phyloP scores from a whole-genome alignment of 768 basidiomycete genomes.

The Mycena rosella region DNA sequence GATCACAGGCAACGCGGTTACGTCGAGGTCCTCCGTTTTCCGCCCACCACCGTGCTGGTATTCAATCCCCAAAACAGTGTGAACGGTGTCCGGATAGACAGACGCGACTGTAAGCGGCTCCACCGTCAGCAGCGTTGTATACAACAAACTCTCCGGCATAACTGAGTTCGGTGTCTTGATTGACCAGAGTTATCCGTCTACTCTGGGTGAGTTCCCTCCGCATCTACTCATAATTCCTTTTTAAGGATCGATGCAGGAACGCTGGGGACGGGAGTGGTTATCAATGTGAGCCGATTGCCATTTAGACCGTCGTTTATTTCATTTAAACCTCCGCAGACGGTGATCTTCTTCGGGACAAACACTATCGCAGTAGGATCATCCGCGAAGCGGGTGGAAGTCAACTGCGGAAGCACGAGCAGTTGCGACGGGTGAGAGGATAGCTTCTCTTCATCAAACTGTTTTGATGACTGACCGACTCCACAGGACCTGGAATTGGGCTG shows the following conservation, averaged over 20 bases:
- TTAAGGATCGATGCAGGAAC: slow-evolving; percentile 19
- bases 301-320: too few relatives aligned
- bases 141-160: slow-evolving; percentile 39
- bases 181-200: slow-evolving; percentile 38
- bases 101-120: slow-evolving; percentile 31
- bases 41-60: too few relatives aligned
- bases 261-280: slow-evolving; percentile 38
- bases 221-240: too few relatives aligned
- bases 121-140: slow-evolving; percentile 34
- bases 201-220: slow-evolving; percentile 16
- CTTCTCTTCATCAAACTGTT: too few relatives aligned
- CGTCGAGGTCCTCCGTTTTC: slow-evolving; percentile 22
- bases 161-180: slow-evolving; percentile 38
- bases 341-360: slow-evolving; percentile 37
- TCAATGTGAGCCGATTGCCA: slow-evolving; percentile 26
- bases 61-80: slow-evolving; percentile 14
- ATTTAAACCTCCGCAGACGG: slow-evolving; percentile 16
- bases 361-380: slow-evolving; percentile 35
- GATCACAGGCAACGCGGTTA: slow-evolving; percentile 39
- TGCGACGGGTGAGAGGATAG: slow-evolving; percentile 31
- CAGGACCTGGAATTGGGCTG: slow-evolving; percentile 38
- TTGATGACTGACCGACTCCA: too few relatives aligned
- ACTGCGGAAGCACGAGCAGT: slow-evolving; percentile 38
- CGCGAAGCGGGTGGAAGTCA: slow-evolving; percentile 38
- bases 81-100: too few relatives aligned